Conservation (phyloP, 1,139 yeast genomes). For the Waltiozyma solani region DNA sequence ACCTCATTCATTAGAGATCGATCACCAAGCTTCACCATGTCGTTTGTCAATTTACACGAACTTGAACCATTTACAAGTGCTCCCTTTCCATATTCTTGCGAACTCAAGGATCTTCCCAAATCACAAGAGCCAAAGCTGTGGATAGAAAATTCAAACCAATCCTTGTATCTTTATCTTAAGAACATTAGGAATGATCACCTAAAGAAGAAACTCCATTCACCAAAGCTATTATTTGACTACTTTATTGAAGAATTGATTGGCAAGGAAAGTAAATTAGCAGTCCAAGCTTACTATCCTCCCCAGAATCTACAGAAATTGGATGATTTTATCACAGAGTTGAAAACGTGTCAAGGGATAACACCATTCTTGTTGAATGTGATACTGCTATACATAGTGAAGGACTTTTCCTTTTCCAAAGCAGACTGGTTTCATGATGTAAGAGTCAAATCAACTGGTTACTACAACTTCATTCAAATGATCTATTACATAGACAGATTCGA, state of each 20-base stretch:
- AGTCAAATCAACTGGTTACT: slow-evolving; percentile 5
- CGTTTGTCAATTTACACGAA: slow-evolving; percentile 1
- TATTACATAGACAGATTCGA: slow-evolving; percentile 18
- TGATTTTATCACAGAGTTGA: slow-evolving; percentile 8
- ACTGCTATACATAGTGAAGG: slow-evolving; percentile 14
- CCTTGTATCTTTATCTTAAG: slow-evolving; percentile 13
- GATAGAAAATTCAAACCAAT: slow-evolving; percentile 12
- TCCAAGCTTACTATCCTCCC: slow-evolving; percentile 15
- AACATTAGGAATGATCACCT: slow-evolving; percentile 13
- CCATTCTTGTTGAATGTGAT: slow-evolving; percentile 5
- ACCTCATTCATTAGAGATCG: not conserved
- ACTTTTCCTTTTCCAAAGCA: slow-evolving; percentile 12
- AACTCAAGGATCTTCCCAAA: slow-evolving; percentile 10
- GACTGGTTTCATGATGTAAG: slow-evolving; percentile 10
- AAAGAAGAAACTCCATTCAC: slow-evolving; percentile 9
- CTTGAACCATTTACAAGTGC: slow-evolving; percentile 2
- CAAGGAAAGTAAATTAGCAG: slow-evolving; percentile 1
- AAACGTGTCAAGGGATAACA: not conserved
- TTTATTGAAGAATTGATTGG: slow-evolving; percentile 13
- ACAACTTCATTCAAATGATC: slow-evolving; percentile 14
- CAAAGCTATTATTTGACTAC: slow-evolving; percentile 12
- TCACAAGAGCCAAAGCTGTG: slow-evolving; percentile 11
- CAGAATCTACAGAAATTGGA: slow-evolving; percentile 12
- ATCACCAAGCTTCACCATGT: not conserved
- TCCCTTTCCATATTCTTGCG: slow-evolving; percentile 15